Base-by-base conservation (phyloP, 768 basidiomycete species). In the Lactarius quietus region DNA sequence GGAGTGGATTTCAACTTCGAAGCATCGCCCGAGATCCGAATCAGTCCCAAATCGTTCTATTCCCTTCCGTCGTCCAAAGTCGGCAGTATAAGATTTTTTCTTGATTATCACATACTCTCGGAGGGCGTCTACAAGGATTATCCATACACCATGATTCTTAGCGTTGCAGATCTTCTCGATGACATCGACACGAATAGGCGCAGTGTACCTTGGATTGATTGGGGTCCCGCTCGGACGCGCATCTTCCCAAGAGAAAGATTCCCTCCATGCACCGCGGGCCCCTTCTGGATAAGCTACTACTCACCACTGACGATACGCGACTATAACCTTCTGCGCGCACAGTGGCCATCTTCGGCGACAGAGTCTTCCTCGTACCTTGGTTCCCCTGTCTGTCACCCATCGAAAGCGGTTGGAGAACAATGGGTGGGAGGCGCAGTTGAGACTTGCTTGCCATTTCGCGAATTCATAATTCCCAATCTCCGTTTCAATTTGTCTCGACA, bases 31-130 rank as follows among this genome's bases (percentile, higher is more conserved):
- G 5, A 59, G 12, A 20, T 38, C 52, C 41, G 29, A 59, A 23
- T 12, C 2, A 36, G 14, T 36, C 9, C 59, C 54, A 18, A 61
- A 33, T 31, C 59, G 54, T n/a, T 10, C 38, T 36, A 31, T 35
- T 3, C 64, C 59, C n/a, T 65, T 65, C 59, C 59, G 59, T 65
- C 64, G 41, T 65, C 64, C 53, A 61, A 48, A 48, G 64, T 65
- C 2, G 28, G 59, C 15, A 65, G 43, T 10, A 52, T 65, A 31
- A 54, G 59, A 1, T 59, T 65, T 17, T 8, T 33, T 28, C 15
- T 65, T 3, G 53, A 61, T 7, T 23, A 61, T n/a, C 41, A 61
- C 35, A 56, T 55, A 51, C 48, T 15, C 6, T 51, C 48, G 10
- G 48, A 51, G 23, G n/a, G 26, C 26, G 26, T 17, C 23, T 51